phyloP scores from a whole-genome alignment of 148 eudicot genomes.

The Rhododendron griersonianum region DNA sequence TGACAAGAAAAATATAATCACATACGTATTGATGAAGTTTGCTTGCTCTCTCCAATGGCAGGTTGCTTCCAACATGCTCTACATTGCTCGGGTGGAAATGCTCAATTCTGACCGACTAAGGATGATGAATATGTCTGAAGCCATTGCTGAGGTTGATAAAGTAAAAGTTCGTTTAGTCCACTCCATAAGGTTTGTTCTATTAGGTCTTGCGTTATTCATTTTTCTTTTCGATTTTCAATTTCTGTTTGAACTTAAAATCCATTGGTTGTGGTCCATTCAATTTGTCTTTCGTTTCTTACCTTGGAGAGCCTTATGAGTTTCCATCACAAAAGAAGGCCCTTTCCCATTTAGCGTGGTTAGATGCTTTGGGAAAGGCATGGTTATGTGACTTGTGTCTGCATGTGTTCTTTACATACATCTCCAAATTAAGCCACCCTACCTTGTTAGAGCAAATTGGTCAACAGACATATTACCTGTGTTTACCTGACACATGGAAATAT shows the following conservation, averaged over 20 bases:
- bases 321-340: not conserved
- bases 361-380: not conserved
- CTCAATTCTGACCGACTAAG: slow-evolving; percentile 32
- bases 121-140: slow-evolving; percentile 39
- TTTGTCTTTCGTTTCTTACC: not conserved
- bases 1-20: not conserved
- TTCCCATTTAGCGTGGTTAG: not conserved
- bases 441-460: not conserved
- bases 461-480: not conserved
- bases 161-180: slow-evolving; percentile 49
- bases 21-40: not conserved
- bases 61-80: slow-evolving; percentile 73
- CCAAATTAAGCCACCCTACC: not conserved
- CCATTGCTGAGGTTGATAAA: slow-evolving; percentile 48
- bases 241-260: not conserved
- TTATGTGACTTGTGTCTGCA: not conserved
- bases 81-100: slow-evolving; percentile 62
- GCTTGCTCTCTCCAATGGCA: slow-evolving; percentile 24
- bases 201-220: not conserved
- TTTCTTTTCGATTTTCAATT: not conserved
- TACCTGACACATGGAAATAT: not conserved
- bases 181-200: slow-evolving; percentile 57
- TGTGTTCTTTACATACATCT: not conserved
- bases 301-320: not conserved
- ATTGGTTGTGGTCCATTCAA: not conserved